Percentiles rank a stretch among this genome's conserved stretches.
These are phyloP conservation scores for Arthrinium puccinioides DNA, from an alignment of 2,329 filamentous ascomycete genomes.

Conservation along the genomic window DNA sequence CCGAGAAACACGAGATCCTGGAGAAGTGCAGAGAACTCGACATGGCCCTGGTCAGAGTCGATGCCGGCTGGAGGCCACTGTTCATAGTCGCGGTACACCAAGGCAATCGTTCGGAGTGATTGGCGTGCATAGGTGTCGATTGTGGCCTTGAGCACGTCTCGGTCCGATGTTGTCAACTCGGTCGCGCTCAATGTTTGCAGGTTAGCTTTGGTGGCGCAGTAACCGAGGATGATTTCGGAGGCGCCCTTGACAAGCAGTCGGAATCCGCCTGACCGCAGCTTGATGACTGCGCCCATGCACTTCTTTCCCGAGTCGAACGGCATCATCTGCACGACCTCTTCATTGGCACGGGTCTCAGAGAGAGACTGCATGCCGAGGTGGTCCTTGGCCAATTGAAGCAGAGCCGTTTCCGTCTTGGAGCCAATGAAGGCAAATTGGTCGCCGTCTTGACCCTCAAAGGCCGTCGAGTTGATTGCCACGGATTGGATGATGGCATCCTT, in stretches of 20 bases:
- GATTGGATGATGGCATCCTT: constrained; percentile 32
- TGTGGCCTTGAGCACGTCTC: constrained; percentile 42
- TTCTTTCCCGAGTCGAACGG: constrained; percentile 49
- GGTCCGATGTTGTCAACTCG: constrained; percentile 34
- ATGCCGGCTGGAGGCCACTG: constrained; percentile 66
- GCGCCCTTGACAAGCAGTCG: constrained; percentile 48
- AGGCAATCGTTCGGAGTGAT: constrained; percentile 68
- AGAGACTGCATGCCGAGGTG: constrained; percentile 41
- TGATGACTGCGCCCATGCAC: constrained; percentile 49
- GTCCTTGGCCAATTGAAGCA: constrained; percentile 42
- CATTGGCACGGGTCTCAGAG: constrained; percentile 36
- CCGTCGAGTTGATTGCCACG: constrained; percentile 50
- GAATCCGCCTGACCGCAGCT: constrained; percentile 35
- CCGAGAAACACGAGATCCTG: constrained; percentile 67
- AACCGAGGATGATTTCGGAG: constrained; percentile 45
- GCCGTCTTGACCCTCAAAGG: constrained; percentile 43
- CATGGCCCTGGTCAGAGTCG: constrained; percentile 49
- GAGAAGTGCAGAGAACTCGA: constrained; percentile 55
- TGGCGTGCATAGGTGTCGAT: constrained; percentile 57
- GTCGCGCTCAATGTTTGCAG: constrained; percentile 31
- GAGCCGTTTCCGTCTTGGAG: constrained; percentile 50
- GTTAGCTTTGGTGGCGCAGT: constrained; percentile 28
- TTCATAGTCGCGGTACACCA: constrained; percentile 67
- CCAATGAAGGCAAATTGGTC: constrained; percentile 40
- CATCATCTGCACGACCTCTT: constrained; percentile 40